phyloP scores from a whole-genome alignment of 768 basidiomycete species.

The Lyophyllum shimeji region DNA sequence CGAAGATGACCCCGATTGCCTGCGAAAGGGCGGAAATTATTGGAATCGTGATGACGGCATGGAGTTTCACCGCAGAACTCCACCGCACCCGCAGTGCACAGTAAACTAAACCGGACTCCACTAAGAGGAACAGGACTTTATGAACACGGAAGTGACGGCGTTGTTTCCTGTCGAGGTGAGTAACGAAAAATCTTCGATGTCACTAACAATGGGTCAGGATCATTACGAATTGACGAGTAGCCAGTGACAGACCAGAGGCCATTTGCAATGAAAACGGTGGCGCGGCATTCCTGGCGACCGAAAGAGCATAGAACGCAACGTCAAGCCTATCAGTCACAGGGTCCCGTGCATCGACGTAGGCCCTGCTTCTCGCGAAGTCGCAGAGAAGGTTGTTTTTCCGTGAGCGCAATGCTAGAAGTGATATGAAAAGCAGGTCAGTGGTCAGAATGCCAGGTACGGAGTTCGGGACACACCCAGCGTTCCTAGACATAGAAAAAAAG shows the following conservation, averaged over 20 bases:
- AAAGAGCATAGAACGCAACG: neutral
- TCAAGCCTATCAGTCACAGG: neutral
- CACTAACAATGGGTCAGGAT: neutral
- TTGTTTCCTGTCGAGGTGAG: neutral
- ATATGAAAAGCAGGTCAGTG: neutral
- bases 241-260: neutral
- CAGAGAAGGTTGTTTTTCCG: neutral
- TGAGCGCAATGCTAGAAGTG: neutral
- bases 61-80: no score
- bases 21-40: no score
- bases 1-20: no score
- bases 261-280: neutral
- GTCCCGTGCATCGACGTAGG: neutral
- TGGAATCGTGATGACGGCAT: no score
- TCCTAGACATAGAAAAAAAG: neutral
- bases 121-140: neutral
- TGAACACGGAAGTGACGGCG: neutral
- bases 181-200: neutral
- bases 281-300: neutral
- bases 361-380: neutral
- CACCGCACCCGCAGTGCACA: neutral
- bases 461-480: neutral
- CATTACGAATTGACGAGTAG: neutral
- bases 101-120: neutral
- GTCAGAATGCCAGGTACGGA: neutral